Conservation (phyloP, 177 flowering plant genomes). For the Vitis hybrid region DNA sequence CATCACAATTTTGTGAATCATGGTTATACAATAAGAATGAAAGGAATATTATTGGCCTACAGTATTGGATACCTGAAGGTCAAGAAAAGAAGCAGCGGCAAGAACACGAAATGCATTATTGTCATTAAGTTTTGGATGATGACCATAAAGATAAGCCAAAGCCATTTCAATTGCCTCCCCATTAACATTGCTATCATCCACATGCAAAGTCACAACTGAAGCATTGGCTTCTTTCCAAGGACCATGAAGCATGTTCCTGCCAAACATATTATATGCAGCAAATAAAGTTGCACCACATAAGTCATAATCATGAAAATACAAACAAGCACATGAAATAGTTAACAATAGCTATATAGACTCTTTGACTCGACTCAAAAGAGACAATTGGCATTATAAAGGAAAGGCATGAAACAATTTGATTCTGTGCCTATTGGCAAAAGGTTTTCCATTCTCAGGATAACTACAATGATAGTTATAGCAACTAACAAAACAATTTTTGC, state of each 20-base stretch:
- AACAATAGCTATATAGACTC: too few relatives aligned
- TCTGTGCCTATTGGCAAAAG: too few relatives aligned
- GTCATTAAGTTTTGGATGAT: slow-evolving; percentile 88
- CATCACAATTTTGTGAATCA: neutral
- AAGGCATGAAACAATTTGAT: too few relatives aligned
- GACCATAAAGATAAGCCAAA: slow-evolving; percentile 92
- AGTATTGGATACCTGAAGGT: slow-evolving; percentile 72
- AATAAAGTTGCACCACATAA: neutral
- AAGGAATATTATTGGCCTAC: neutral
- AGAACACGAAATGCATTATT: slow-evolving; percentile 93
- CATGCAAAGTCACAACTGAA: slow-evolving; percentile 66
- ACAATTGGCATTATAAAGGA: too few relatives aligned
- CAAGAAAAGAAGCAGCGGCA: slow-evolving; percentile 98
- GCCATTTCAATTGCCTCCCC: slow-evolving; percentile 80
- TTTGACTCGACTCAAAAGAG: too few relatives aligned
- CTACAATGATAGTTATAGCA: too few relatives aligned
- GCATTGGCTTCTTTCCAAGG: slow-evolving; percentile 96
- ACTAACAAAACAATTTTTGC: too few relatives aligned
- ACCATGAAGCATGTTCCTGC: slow-evolving; percentile 97
- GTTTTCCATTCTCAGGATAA: too few relatives aligned
- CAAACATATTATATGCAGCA: slow-evolving; percentile 10
- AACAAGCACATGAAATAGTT: neutral
- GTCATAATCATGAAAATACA: neutral
- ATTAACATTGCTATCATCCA: slow-evolving; percentile 90
- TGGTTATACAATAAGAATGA: neutral